Evolutionary conservation across 768 basidiomycete species (phyloP).

Genomic region (Neoboletus subvelutipes): DNA sequence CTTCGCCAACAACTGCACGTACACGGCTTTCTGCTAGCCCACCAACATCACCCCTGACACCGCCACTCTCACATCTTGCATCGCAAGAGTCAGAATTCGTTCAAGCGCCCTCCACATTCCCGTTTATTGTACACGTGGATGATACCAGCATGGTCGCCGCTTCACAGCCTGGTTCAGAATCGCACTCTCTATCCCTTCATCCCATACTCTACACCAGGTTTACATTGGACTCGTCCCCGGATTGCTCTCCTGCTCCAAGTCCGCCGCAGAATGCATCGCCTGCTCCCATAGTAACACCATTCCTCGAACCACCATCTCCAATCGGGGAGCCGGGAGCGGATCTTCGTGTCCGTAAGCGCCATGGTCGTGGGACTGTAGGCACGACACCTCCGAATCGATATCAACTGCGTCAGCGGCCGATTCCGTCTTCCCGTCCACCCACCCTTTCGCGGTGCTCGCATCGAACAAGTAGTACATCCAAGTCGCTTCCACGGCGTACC

Average conservation of each 20-base stretch:
- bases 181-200: constrained; percentile 29
- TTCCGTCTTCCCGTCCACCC: constrained; percentile 12
- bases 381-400: constrained; percentile 22
- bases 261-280: constrained; percentile 10
- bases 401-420: constrained; percentile 31
- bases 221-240: constrained; percentile 28
- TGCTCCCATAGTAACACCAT: constrained; percentile 1
- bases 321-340: constrained; percentile 5
- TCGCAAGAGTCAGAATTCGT: constrained; percentile 49
- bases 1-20: constrained; percentile 6
- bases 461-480: constrained; percentile 11
- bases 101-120: constrained; percentile 45
- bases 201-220: constrained; percentile 40
- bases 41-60: constrained; percentile 31
- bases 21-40: constrained; percentile 19
- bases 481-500: constrained; percentile 14
- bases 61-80: constrained; percentile 23
- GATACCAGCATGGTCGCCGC: constrained; percentile 35
- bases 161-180: constrained; percentile 38
- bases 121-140: constrained; percentile 30
- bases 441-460: constrained; percentile 21
- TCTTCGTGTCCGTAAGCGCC: constrained; percentile 13
- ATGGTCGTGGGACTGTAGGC: constrained; percentile 1
- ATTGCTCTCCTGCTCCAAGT: constrained; percentile 3
- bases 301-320: constrained; percentile 10